Percentiles rank a stretch among this genome's conserved stretches.
These are phyloP conservation scores for Mortierella claussenii DNA, from an alignment of 192 early-diverging fungal species.

Conservation along the genomic window DNA sequence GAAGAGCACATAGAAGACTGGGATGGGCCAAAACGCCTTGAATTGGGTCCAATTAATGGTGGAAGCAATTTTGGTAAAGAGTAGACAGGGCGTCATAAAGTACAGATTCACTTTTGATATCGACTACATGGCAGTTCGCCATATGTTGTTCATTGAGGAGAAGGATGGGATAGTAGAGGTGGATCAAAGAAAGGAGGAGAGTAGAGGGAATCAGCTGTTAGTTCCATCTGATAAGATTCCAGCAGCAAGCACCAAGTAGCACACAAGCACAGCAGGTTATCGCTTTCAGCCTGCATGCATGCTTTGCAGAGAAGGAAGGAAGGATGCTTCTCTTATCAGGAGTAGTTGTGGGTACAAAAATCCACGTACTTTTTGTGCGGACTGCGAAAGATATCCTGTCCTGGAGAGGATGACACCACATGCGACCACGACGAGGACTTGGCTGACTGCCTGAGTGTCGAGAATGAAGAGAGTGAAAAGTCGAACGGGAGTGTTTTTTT, in stretches of 20 bases:
- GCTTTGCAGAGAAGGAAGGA: no score
- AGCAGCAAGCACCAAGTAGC: no score
- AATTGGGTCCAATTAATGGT: conserved; percentile 70
- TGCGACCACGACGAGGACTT: conserved; percentile 46
- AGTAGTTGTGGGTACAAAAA: no score
- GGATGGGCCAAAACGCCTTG: conserved; percentile 78
- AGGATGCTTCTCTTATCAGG: no score
- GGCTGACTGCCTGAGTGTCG: conserved; percentile 54
- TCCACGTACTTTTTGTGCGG: conserved; percentile 36
- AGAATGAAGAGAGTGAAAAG: no score
- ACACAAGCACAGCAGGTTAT: no score
- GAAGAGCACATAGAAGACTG: conserved; percentile 61
- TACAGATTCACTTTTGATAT: conserved; percentile 71
- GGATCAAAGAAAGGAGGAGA: neutral
- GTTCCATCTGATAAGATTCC: conserved; percentile 21
- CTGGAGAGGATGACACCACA: conserved; percentile 48
- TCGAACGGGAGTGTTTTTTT: no score
- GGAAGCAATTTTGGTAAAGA: conserved; percentile 80
- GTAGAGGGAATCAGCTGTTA: neutral
- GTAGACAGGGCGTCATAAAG: conserved; percentile 79
- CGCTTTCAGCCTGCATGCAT: no score
- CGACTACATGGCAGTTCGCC: no score
- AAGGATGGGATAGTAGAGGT: no score
- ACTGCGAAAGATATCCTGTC: conserved; percentile 45
- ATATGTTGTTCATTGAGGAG: no score